Evolutionary conservation across 352 stramenopile genomes (phyloP).

Genomic region (Phytophthora europaea): DNA sequence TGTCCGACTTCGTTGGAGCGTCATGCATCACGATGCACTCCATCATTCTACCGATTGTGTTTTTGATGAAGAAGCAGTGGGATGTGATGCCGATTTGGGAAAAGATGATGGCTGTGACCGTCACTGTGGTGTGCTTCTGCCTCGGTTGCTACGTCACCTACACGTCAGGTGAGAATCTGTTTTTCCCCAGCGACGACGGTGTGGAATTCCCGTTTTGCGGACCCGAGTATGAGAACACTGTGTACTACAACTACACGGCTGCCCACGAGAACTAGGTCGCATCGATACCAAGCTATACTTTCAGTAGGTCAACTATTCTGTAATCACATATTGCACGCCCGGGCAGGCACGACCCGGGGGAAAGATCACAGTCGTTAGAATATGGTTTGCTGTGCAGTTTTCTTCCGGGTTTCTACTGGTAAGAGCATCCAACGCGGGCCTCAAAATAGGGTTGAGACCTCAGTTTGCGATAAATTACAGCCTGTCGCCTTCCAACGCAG

Average conservation of each 20-base stretch:
- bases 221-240: constrained; percentile 20
- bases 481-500: no score
- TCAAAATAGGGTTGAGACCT: no score
- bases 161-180: constrained; percentile 25
- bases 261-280: constrained; percentile 11
- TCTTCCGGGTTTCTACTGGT: no score
- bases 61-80: constrained; percentile 32
- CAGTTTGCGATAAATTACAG: no score
- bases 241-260: constrained; percentile 34
- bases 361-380: no score
- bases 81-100: constrained; percentile 27
- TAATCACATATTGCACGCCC: no score
- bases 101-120: constrained; percentile 15
- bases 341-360: no score
- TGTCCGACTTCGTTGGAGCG: constrained; percentile 38
- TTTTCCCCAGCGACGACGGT: constrained; percentile 19
- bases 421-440: no score
- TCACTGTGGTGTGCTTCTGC: constrained; percentile 26
- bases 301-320: no score
- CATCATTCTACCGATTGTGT: constrained; percentile 31
- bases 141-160: constrained; percentile 32
- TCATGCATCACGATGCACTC: constrained; percentile 40
- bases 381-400: no score
- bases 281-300: no score
- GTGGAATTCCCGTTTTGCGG: constrained; percentile 24